phyloP scores from a whole-genome alignment of 108 stramenopile genomes.

The Discostella stelligeroides region DNA sequence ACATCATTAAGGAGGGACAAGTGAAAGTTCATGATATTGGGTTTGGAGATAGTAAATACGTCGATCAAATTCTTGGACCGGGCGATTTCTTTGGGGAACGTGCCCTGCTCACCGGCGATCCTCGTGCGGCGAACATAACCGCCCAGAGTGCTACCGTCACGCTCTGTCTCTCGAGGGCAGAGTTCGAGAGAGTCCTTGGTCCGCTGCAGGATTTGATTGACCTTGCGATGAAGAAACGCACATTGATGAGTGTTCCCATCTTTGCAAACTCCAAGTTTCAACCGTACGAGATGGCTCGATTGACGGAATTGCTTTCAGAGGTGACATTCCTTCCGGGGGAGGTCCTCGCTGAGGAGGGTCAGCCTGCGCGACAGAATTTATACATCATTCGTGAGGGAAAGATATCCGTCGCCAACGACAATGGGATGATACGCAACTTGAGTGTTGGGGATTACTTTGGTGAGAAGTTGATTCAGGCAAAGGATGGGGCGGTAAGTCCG shows the following conservation, averaged over 20 bases:
- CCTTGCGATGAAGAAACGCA: conserved; percentile 80
- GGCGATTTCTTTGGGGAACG: conserved; percentile 97
- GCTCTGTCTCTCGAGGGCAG: conserved; percentile 78
- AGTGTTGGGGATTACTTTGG: conserved; percentile 85
- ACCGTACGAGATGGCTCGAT: conserved; percentile 81
- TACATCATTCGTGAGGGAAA: conserved; percentile 84
- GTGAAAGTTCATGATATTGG: conserved; percentile 85
- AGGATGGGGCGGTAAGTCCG: conserved; percentile 55
- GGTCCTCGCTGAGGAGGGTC: conserved; percentile 79
- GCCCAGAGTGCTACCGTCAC: conserved; percentile 68
- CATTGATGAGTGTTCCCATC: conserved; percentile 83
- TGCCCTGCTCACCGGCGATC: conserved; percentile 95
- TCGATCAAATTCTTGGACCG: conserved; percentile 59
- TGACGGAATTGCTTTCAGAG: conserved; percentile 75
- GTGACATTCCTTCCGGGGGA: conserved; percentile 65
- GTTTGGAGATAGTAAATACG: conserved; percentile 79
- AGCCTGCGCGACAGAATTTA: conserved; percentile 68
- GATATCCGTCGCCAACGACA: conserved; percentile 64
- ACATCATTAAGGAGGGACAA: conserved; percentile 90
- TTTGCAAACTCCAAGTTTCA: conserved; percentile 85
- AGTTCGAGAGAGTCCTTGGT: conserved; percentile 79
- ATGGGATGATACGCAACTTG: conserved; percentile 77
- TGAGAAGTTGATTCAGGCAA: conserved; percentile 66
- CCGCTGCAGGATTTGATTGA: conserved; percentile 83
- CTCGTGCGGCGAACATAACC: conserved; percentile 86